A percentile compares a stretch with the other conserved stretches of the same genome.
Conservation (phyloP, 1,284 basidiomycete species). For the Ustilago bromivora region DNA sequence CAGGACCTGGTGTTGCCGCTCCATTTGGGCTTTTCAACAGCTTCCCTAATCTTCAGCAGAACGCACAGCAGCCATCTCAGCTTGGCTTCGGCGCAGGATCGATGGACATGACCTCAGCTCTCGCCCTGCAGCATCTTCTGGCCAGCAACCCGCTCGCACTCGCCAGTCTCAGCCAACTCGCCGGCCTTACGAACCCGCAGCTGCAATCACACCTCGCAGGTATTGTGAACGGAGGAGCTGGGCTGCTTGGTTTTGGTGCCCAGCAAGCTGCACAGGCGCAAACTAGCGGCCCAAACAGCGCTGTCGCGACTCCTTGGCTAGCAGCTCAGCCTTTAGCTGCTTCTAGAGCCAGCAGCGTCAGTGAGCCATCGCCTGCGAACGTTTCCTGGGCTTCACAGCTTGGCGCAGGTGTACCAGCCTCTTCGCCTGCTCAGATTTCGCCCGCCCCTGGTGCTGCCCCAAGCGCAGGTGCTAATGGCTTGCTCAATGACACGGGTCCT, state of each 20-base stretch:
- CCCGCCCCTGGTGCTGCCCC: constrained; percentile 7
- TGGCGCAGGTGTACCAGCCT: constrained; percentile 4
- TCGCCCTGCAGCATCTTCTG: constrained; percentile 68
- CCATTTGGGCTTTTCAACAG: constrained; percentile 37
- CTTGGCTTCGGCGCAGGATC: constrained; percentile 29
- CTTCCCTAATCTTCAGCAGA: constrained; percentile 37
- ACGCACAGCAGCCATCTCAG: constrained; percentile 26
- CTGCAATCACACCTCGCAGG: constrained; percentile 51
- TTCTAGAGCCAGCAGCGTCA: constrained; percentile 29
- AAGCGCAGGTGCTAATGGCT: constrained; percentile 15
- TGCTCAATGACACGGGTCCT: constrained; percentile 17
- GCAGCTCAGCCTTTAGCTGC: constrained; percentile 30
- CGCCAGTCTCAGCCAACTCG: constrained; percentile 50
- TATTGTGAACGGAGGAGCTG: constrained; percentile 37
- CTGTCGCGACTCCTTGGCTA: constrained; percentile 27
- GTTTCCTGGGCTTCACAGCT: constrained; percentile 23
- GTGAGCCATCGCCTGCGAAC: constrained; percentile 33
- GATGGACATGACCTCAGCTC: constrained; percentile 63
- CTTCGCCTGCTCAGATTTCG: constrained; percentile 16
- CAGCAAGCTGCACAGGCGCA: constrained; percentile 37
- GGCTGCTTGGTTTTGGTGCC: constrained; percentile 20
- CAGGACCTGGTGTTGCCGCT: constrained; percentile 27
- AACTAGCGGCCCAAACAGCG: constrained; percentile 12
- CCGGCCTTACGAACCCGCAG: constrained; percentile 52
- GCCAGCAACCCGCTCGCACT: constrained; percentile 62